phyloP scores from a whole-genome alignment of 73 alveolate species.

The Halteria grandinella region DNA sequence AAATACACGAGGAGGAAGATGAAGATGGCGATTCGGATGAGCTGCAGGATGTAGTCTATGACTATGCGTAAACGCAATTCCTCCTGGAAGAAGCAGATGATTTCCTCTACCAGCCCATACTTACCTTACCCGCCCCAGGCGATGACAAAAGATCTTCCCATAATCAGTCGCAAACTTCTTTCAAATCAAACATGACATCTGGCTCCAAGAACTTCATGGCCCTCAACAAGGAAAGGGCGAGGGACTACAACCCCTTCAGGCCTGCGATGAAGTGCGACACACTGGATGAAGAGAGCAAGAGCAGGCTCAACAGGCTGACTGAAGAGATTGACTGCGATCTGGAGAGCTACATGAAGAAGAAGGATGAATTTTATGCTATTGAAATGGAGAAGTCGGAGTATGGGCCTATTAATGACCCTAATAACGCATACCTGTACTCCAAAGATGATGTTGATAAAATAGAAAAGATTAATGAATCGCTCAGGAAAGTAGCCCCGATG shows the following conservation, averaged over 20 bases:
- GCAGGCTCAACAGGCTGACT: slow-evolving; percentile 4
- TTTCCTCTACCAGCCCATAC: not conserved
- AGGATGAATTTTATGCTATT: slow-evolving; percentile 7
- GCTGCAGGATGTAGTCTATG: slow-evolving; percentile 29
- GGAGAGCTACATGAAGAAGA: slow-evolving; percentile 4
- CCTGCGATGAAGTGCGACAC: slow-evolving; percentile 5
- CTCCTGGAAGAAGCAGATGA: slow-evolving; percentile 27
- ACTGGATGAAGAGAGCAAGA: slow-evolving; percentile 29
- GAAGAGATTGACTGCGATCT: slow-evolving; percentile 31
- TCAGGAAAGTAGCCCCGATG: slow-evolving; percentile 26
- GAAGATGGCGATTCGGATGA: slow-evolving; percentile 37
- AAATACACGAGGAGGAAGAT: slow-evolving; percentile 22
- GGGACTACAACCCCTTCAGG: not conserved
- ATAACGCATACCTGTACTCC: slow-evolving; percentile 31
- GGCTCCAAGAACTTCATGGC: slow-evolving; percentile 5
- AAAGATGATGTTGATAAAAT: slow-evolving; percentile 11
- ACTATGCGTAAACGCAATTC: slow-evolving; percentile 8
- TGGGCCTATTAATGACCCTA: slow-evolving; percentile 13
- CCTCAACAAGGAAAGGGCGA: slow-evolving; percentile 1
- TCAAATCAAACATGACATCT: slow-evolving; percentile 3
- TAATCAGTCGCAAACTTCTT: slow-evolving; percentile 5
- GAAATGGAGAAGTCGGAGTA: not conserved
- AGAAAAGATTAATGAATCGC: slow-evolving; percentile 8
- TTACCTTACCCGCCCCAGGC: slow-evolving; percentile 6
- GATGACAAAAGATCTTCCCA: not conserved